A percentile compares a stretch with the other conserved stretches of the same genome.
phyloP scores from a whole-genome alignment of 1,284 basidiomycete species.

The Puccinia polysora region DNA sequence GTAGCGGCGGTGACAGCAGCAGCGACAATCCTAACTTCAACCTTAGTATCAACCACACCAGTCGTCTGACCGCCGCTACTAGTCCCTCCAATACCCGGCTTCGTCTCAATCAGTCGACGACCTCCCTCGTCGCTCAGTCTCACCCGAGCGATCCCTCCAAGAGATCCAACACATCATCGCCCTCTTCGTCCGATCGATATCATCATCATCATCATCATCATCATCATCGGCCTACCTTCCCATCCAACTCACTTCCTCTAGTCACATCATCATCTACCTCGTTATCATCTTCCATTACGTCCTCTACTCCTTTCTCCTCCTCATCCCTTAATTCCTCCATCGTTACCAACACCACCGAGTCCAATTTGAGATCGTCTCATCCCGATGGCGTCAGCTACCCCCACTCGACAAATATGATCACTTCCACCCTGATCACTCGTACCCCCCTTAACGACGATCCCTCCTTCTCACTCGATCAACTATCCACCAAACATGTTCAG shows the following conservation, averaged over 20 bases:
- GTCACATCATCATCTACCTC: not conserved
- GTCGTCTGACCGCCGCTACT: not conserved
- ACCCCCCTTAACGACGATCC: not conserved
- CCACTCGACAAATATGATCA: constrained; percentile 7
- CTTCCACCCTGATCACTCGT: not conserved
- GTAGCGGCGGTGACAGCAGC: too few relatives aligned
- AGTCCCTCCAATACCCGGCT: not conserved
- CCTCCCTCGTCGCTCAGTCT: too few relatives aligned
- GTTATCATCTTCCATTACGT: not conserved
- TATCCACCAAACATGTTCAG: constrained; percentile 32
- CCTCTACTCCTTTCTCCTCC: not conserved
- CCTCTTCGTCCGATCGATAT: not conserved
- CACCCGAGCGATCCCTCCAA: too few relatives aligned
- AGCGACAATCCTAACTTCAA: too few relatives aligned
- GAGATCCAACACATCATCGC: not conserved
- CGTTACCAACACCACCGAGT: not conserved
- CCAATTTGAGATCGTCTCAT: not conserved
- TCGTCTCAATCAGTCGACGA: too few relatives aligned
- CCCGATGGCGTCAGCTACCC: not conserved
- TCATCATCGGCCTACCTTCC: not conserved
- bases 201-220: not conserved
- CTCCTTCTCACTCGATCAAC: not conserved
- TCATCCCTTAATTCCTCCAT: not conserved
- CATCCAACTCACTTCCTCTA: not conserved
- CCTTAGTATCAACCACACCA: not conserved